A percentile compares a stretch with the other conserved stretches of the same genome.
These are phyloP conservation scores for Suillus weaverae DNA, from an alignment of 768 basidiomycete species.

Conservation along the genomic window DNA sequence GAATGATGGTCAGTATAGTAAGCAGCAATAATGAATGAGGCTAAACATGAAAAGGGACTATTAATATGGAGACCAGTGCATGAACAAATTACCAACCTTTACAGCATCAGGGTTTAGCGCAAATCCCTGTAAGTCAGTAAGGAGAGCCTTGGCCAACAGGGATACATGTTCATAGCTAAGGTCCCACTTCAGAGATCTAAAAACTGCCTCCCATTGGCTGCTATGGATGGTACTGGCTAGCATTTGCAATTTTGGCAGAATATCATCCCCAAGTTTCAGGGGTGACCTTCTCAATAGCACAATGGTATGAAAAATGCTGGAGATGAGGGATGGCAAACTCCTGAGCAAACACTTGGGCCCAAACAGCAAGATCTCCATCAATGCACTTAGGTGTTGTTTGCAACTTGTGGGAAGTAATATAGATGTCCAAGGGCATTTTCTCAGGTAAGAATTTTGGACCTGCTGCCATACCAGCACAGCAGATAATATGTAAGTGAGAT, in stretches of 20 bases:
- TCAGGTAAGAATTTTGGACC: too few relatives aligned
- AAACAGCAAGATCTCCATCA: too few relatives aligned
- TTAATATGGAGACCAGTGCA: not conserved
- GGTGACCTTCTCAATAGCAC: too few relatives aligned
- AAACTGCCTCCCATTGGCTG: slow-evolving; percentile 11
- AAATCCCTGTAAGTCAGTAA: slow-evolving; percentile 3
- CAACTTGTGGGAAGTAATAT: too few relatives aligned
- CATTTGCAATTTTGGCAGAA: slow-evolving; percentile 1
- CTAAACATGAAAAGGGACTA: not conserved
- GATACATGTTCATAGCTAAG: slow-evolving; percentile 10
- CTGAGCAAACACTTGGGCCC: too few relatives aligned
- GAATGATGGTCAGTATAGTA: not conserved
- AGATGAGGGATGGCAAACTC: too few relatives aligned
- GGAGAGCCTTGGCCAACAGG: slow-evolving; percentile 6
- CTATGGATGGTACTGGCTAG: not conserved
- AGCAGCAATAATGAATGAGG: not conserved
- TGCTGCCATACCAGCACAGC: too few relatives aligned
- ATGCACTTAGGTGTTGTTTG: too few relatives aligned
- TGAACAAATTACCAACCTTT: not conserved
- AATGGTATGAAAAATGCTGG: too few relatives aligned
- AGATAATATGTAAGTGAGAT: too few relatives aligned
- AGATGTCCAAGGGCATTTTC: too few relatives aligned
- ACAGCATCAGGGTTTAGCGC: not conserved
- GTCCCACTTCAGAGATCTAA: slow-evolving; percentile 10
- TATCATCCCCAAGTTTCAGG: slow-evolving; percentile 5